Evolutionary conservation across 345 rosid species (phyloP), one percentile per base, ranked within the genome.

Genomic region (Psidium guajava): DNA sequence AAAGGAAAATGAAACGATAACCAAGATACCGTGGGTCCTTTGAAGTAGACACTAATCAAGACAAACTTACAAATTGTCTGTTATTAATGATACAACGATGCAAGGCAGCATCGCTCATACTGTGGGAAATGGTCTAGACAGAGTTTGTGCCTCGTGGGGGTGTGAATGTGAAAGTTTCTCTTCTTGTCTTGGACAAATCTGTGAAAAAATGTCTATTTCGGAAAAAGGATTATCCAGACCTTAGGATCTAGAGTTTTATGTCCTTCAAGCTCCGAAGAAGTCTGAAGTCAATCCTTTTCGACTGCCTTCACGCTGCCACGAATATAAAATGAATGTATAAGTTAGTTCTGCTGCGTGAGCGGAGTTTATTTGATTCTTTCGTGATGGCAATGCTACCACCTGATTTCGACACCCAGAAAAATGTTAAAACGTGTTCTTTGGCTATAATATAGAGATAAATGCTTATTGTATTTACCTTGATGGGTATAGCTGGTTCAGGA

Each of bases 221-320:
- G 81, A 22, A 87, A 25, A 82, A 40, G 32, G 50, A 21, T 83
- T 57, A 57, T 24, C 15, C 50, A 85, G 80, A 91, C 95, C 92
- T 93, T 93, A 83, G 95, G 89, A 69, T 93, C 95, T 87, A 92
- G 91, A 83, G 93, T 89, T 89, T 91, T 91, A 57, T 94, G 93
- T 81, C 90, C 90, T 87, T 92, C 95, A 36, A 90, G 91, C 85
- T 91, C 93, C 55, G 83, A 15, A 81, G 94, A 93, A 83, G 86
- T n/a, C 88, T n/a, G 92, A 88, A 49, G 91, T 88, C 86, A 86
- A 90, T 58, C 90, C 93, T 91, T 91, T 93, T 77, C 92, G 89
- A 81, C 85, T 93, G 64, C 87, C 92, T 86, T 91, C 94, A 36
- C 89, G 90, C 94, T 93, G 90, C 87, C 84, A 82, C 81, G 85